phyloP scores from a whole-genome alignment of 2,329 filamentous ascomycete genomes.

The Pseudocercospora eumusae region DNA sequence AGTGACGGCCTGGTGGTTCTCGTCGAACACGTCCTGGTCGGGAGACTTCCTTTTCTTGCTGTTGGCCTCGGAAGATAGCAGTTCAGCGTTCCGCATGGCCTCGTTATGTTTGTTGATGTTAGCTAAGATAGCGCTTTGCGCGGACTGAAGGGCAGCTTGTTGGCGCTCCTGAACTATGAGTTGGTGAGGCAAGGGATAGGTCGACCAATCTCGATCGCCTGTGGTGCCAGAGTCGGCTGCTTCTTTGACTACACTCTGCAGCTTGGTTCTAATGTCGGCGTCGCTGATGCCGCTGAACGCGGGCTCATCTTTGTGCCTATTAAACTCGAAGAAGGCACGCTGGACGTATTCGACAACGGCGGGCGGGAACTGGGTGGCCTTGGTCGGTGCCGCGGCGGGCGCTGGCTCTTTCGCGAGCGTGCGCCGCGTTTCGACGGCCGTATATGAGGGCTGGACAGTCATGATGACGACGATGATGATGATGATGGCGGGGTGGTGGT shows the following conservation, averaged over 20 bases:
- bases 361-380: slow-evolving; percentile 66
- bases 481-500: slow-evolving; percentile 8
- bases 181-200: slow-evolving; percentile 79
- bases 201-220: slow-evolving; percentile 77
- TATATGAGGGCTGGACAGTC: slow-evolving; percentile 46
- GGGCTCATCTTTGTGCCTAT: slow-evolving; percentile 51
- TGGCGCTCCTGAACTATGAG: slow-evolving; percentile 72
- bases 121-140: slow-evolving; percentile 32
- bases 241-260: slow-evolving; percentile 81
- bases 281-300: slow-evolving; percentile 46
- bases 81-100: slow-evolving; percentile 11
- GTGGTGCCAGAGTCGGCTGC: slow-evolving; percentile 72
- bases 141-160: slow-evolving; percentile 43
- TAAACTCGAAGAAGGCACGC: slow-evolving; percentile 73
- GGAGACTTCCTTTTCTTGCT: slow-evolving; percentile 82
- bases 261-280: slow-evolving; percentile 75
- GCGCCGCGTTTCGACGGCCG: slow-evolving; percentile 49
- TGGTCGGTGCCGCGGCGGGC: slow-evolving; percentile 24
- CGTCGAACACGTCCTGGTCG: slow-evolving; percentile 58
- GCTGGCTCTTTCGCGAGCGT: slow-evolving; percentile 37
- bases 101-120: slow-evolving; percentile 32
- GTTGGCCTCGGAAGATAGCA: slow-evolving; percentile 17
- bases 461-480: slow-evolving; percentile 22
- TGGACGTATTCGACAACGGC: slow-evolving; percentile 87
- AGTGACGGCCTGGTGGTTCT: slow-evolving; percentile 52